Percentiles rank a stretch among this genome's conserved stretches.
Conservation (phyloP, 352 stramenopile species). For the Globisporangium rhizosaccharum region DNA sequence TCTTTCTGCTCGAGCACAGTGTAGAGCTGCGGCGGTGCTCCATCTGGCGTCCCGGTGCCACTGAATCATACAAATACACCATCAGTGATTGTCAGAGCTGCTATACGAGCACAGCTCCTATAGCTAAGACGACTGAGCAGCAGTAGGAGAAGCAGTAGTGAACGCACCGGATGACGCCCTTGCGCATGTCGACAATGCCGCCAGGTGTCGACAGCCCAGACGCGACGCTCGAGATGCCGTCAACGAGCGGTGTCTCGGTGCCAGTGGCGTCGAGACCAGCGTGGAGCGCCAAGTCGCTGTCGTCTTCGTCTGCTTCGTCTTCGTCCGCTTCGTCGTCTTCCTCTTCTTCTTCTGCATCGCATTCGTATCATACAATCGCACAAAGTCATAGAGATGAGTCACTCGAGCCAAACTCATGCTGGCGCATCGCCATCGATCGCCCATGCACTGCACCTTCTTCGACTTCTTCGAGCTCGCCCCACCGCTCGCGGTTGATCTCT, state of each 20-base stretch:
- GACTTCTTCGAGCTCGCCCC: slow-evolving; percentile 64
- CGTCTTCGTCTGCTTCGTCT: slow-evolving; percentile 26
- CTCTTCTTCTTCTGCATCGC: background rate
- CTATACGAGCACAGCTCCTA: background rate
- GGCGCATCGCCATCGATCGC: background rate
- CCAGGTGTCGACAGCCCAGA: slow-evolving; percentile 67
- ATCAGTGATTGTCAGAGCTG: background rate
- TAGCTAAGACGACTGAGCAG: too few relatives aligned
- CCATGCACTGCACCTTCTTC: slow-evolving; percentile 24
- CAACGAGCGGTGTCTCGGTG: slow-evolving; percentile 46
- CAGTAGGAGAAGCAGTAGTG: background rate
- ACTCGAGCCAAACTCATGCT: background rate
- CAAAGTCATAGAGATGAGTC: background rate
- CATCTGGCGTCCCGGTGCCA: slow-evolving; percentile 52
- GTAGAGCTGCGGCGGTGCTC: slow-evolving; percentile 41
- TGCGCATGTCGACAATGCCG: slow-evolving; percentile 70
- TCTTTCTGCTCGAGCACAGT: slow-evolving; percentile 76
- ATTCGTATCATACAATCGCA: background rate
- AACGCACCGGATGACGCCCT: slow-evolving; percentile 46
- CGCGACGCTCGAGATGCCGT: slow-evolving; percentile 62
- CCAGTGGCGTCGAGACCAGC: slow-evolving; percentile 48
- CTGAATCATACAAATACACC: slow-evolving; percentile 16
- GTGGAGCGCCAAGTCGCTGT: slow-evolving; percentile 23
- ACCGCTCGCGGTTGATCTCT: slow-evolving; percentile 57
- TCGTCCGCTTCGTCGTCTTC: slow-evolving; percentile 37